Base-by-base conservation (phyloP, 2,329 filamentous ascomycete genomes). In the Trichocomaceae sp. region DNA sequence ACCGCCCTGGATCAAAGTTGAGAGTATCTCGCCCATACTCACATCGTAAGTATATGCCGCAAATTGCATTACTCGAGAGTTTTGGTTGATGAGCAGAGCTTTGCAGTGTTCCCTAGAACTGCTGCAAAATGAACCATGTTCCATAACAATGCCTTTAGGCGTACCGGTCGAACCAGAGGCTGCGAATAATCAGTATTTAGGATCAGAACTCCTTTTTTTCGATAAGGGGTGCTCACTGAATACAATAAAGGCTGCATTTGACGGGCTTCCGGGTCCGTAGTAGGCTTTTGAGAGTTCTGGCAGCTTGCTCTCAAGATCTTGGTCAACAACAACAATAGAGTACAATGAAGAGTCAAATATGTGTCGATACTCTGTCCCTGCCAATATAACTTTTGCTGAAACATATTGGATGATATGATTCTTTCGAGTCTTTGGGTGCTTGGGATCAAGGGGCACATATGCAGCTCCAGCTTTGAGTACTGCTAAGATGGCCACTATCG, bases 11-110 rank as follows among this genome's bases (percentile, higher is more conserved):
- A 73, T 66, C 3, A 81, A 66, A 0, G 78, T 75, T 0, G 72
- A 74, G 55, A 80, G 73, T 1, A 78, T 69, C 58, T 80, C 77
- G 2, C 69, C 63, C 39, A 80, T 64, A 39, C 72, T 69, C 17
- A 76, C 69, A 58, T 81, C 77, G 54, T 77, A 75, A 37, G 73
- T 73, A 62, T 75, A 77, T 2, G 77, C 79, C 0, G 79, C 80
- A 56, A 81, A 76, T 57, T 82, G 79, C 10, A 84, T 77, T 9
- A 85, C 81, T 2, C 85, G 75, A 5, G 82, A 84, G 0, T 75
- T 66, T 0, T 72, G 66, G 6, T 75, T 74, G 51, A 71, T 80
- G 1, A 75, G 74, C 6, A 83, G 70, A 0, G 78, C 76, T 0
- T 72, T 66, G 0, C 77, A 79, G 57, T 83, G 79, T 0, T 76